These are phyloP conservation scores for Schoenoplectus triqueter DNA, from an alignment of 202 grass and related monocot genomes.

Conservation along the genomic window DNA sequence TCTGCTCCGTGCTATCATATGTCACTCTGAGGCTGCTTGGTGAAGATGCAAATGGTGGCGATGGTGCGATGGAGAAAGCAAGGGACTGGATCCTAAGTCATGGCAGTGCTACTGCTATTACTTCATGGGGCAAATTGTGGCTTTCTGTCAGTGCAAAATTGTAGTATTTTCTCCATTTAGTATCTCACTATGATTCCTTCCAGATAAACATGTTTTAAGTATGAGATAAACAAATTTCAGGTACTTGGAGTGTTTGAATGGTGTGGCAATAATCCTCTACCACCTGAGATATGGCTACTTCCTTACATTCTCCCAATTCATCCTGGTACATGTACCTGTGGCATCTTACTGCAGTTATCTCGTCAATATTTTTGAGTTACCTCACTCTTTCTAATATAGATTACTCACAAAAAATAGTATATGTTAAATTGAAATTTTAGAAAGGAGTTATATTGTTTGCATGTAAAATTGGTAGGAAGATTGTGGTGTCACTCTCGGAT, in stretches of 20 bases:
- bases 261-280: conserved; percentile 90
- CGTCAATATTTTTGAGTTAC: neutral
- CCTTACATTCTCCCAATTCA: conserved; percentile 85
- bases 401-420: neutral
- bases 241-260: conserved; percentile 97
- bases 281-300: conserved; percentile 85
- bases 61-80: conserved; percentile 84
- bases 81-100: conserved; percentile 86
- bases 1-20: conserved; percentile 80
- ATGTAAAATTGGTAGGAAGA: conserved; percentile 48
- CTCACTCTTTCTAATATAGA: conserved; percentile 29
- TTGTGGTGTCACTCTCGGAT: conserved; percentile 96
- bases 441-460: neutral
- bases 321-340: conserved; percentile 48
- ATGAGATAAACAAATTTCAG: conserved; percentile 42
- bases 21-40: conserved; percentile 87
- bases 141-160: conserved; percentile 54
- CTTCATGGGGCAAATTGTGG: conserved; percentile 98
- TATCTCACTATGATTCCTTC: conserved; percentile 31
- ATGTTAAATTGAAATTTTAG: neutral
- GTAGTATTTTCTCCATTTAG: neutral
- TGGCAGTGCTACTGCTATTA: conserved; percentile 74
- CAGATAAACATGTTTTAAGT: conserved; percentile 36
- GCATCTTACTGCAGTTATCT: neutral
- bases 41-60: conserved; percentile 57